A percentile compares a stretch with the other conserved stretches of the same genome.
Evolutionary conservation across 257 asterid genomes (phyloP).

Genomic region (Lycium ferocissimum): DNA sequence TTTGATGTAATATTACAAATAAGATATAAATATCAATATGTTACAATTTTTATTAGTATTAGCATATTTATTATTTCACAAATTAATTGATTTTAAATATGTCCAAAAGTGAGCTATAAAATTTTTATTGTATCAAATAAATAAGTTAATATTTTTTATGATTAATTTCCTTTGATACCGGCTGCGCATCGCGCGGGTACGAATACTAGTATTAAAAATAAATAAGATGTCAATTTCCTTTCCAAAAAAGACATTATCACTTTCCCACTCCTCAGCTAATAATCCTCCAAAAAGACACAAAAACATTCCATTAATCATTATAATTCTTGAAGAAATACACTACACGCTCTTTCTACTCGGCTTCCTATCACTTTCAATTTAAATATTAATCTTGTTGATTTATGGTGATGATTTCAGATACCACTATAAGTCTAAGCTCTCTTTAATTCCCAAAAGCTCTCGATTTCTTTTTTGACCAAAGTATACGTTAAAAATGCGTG

Average conservation of each 20-base stretch:
- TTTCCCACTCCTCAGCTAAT: constrained; percentile 11
- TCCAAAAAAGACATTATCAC: neutral
- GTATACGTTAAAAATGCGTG: neutral
- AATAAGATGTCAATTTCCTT: too few species aligned
- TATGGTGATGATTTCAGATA: constrained; percentile 17
- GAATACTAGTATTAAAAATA: too few species aligned
- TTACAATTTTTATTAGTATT: too few species aligned
- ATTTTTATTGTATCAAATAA: too few species aligned
- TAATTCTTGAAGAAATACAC: neutral
- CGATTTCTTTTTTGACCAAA: neutral
- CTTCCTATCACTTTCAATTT: neutral
- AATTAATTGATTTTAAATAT: too few species aligned
- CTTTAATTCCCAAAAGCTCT: neutral
- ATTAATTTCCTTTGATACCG: too few species aligned
- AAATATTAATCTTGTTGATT: neutral
- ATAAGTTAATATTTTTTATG: too few species aligned
- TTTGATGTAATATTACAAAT: too few species aligned
- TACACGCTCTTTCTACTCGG: neutral
- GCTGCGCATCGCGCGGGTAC: too few species aligned
- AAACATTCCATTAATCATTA: constrained; percentile 5
- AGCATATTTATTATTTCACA: too few species aligned
- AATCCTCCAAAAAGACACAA: neutral
- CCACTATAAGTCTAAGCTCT: neutral
- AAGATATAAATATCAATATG: too few species aligned
- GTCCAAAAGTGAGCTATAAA: too few species aligned